A percentile compares a stretch with the other conserved stretches of the same genome.
Conservation (phyloP, 2,329 filamentous ascomycete genomes). For the Lachnellula subtilissima region DNA sequence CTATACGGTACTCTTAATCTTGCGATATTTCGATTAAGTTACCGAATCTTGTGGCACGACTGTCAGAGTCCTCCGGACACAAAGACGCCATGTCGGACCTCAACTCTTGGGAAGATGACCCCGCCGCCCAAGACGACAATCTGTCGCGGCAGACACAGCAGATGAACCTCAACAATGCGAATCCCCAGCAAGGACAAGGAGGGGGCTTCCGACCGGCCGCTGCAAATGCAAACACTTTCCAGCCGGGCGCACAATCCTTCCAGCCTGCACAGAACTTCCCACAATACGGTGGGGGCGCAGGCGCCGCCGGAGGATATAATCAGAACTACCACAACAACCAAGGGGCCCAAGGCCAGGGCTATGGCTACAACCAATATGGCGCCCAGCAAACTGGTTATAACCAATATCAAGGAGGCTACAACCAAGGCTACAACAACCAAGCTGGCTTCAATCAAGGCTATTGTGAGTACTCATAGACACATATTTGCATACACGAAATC, state of each 20-base stretch:
- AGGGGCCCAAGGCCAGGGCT: slow-evolving; percentile 46
- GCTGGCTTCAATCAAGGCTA: too few relatives aligned
- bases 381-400: slow-evolving; percentile 31
- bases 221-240: slow-evolving; percentile 59
- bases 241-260: slow-evolving; percentile 66
- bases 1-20: too few relatives aligned
- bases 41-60: background rate
- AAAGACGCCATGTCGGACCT: slow-evolving; percentile 68
- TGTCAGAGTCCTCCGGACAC: slow-evolving; percentile 6
- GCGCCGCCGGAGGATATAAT: slow-evolving; percentile 50
- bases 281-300: slow-evolving; percentile 51
- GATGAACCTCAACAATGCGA: slow-evolving; percentile 62
- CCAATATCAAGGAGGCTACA: slow-evolving; percentile 35
- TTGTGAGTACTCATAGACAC: too few relatives aligned
- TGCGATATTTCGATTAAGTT: background rate
- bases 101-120: slow-evolving; percentile 93
- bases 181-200: slow-evolving; percentile 33
- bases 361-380: slow-evolving; percentile 39
- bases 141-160: slow-evolving; percentile 73
- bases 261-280: slow-evolving; percentile 67
- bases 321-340: slow-evolving; percentile 49
- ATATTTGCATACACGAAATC: background rate
- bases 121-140: slow-evolving; percentile 68
- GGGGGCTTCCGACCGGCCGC: slow-evolving; percentile 55
- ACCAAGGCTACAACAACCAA: background rate